Evolutionary conservation across 176 grass and related monocot species (phyloP).

Genomic region (Avena insularis): DNA sequence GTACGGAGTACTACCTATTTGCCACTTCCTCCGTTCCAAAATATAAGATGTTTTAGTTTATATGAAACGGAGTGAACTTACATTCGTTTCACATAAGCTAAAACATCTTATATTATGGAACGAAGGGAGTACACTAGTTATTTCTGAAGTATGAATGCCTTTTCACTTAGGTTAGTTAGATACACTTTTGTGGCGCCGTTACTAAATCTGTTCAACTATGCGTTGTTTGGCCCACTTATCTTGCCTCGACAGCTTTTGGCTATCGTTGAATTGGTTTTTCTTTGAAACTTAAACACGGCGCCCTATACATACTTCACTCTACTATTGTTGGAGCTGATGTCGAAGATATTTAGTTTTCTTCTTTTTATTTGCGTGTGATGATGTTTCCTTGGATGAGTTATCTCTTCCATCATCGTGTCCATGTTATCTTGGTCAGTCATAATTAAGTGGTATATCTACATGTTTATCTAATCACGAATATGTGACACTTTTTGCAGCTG

Average conservation of each 20-base stretch:
- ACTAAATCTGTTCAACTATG: not conserved
- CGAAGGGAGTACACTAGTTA: not conserved
- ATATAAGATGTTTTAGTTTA: too few relatives aligned
- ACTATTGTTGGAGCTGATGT: not conserved
- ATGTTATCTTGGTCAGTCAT: not conserved
- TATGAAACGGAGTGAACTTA: too few relatives aligned
- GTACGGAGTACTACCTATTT: not conserved
- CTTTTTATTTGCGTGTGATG: not conserved
- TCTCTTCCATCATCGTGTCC: not conserved
- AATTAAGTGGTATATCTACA: not conserved
- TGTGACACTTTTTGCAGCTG: conserved; percentile 49
- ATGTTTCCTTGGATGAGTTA: not conserved
- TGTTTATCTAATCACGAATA: conserved; percentile 4
- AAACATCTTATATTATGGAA: too few relatives aligned
- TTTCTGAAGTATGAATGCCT: not conserved
- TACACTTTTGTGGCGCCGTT: not conserved
- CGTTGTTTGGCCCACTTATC: not conserved
- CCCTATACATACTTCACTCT: not conserved
- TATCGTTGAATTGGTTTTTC: not conserved
- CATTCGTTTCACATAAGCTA: too few relatives aligned
- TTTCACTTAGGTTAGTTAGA: not conserved
- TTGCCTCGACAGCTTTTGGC: not conserved
- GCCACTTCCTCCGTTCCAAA: too few relatives aligned
- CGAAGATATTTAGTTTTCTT: not conserved
- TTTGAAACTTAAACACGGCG: conserved; percentile 5